Percentiles rank a stretch among this genome's conserved stretches.
Conservation (phyloP, 176 grass and related monocot genomes). For the Elymus sibiricus region DNA sequence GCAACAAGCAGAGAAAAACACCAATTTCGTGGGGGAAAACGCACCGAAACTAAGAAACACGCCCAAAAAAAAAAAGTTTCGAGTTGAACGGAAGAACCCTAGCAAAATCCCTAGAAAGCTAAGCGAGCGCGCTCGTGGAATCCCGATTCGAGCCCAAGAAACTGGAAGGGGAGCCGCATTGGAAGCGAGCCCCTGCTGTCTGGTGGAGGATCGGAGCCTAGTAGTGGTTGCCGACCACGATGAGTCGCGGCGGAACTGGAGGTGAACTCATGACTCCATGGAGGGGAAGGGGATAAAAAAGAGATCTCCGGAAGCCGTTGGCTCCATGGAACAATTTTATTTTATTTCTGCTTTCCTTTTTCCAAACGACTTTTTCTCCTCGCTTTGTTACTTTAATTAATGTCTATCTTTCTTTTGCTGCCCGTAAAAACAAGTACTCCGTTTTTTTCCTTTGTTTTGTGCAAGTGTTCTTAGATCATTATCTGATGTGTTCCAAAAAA, state of each 20-base stretch:
- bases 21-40: conserved; percentile 1
- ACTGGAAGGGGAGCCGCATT: conserved; percentile 5
- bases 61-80: not conserved
- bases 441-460: not conserved
- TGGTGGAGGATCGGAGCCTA: not conserved
- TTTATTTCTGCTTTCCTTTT: not conserved
- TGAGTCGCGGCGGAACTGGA: not conserved
- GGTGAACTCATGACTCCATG: conserved; percentile 8
- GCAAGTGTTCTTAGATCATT: not conserved
- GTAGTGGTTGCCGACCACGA: conserved; percentile 20
- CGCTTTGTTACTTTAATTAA: not conserved
- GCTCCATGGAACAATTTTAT: not conserved
- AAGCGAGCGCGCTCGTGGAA: not conserved
- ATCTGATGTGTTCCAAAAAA: no score
- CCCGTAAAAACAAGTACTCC: not conserved
- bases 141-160: conserved; percentile 10
- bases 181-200: not conserved
- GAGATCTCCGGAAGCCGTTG: conserved; percentile 2
- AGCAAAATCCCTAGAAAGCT: conserved; percentile 24
- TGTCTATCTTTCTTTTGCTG: not conserved
- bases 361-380: not conserved
- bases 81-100: conserved; percentile 4
- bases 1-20: conserved; percentile 22
- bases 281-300: conserved; percentile 14
- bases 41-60: not conserved